phyloP scores from a whole-genome alignment of 2,329 filamentous ascomycete genomes.

The Xylaria sp. region DNA sequence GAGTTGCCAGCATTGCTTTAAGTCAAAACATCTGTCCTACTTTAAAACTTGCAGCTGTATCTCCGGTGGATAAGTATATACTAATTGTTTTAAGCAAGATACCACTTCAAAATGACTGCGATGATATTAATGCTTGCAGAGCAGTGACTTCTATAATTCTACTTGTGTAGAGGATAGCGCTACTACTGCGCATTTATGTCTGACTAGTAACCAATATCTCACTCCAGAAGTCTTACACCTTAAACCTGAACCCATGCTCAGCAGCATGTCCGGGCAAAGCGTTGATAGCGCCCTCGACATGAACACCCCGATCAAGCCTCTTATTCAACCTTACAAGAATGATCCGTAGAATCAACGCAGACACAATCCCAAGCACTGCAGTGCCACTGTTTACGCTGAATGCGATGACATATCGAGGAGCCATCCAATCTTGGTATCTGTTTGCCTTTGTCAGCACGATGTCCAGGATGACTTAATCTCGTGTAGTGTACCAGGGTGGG shows the following conservation, averaged over 20 bases:
- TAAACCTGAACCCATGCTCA: slow-evolving; percentile 73
- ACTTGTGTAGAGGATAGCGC: not conserved
- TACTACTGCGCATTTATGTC: not conserved
- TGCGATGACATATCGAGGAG: slow-evolving; percentile 62
- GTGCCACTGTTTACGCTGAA: slow-evolving; percentile 77
- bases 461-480: not conserved
- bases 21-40: too few relatives aligned
- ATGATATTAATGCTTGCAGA: too few relatives aligned
- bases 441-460: slow-evolving; percentile 55
- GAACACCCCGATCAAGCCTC: slow-evolving; percentile 73
- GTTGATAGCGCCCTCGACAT: slow-evolving; percentile 66
- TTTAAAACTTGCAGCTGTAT: too few relatives aligned
- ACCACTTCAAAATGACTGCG: too few relatives aligned
- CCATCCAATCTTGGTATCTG: slow-evolving; percentile 68
- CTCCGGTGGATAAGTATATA: too few relatives aligned
- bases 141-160: not conserved
- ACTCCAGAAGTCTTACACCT: slow-evolving; percentile 56
- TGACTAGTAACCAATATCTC: not conserved
- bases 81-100: too few relatives aligned
- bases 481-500: too few relatives aligned
- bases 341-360: slow-evolving; percentile 70
- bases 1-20: too few relatives aligned
- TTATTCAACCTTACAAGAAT: slow-evolving; percentile 74
- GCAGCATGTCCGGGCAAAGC: slow-evolving; percentile 65
- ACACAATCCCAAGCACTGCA: slow-evolving; percentile 70